These are phyloP conservation scores for Rhododendron henanense DNA, from an alignment of 148 eudicot species.

Conservation along the genomic window DNA sequence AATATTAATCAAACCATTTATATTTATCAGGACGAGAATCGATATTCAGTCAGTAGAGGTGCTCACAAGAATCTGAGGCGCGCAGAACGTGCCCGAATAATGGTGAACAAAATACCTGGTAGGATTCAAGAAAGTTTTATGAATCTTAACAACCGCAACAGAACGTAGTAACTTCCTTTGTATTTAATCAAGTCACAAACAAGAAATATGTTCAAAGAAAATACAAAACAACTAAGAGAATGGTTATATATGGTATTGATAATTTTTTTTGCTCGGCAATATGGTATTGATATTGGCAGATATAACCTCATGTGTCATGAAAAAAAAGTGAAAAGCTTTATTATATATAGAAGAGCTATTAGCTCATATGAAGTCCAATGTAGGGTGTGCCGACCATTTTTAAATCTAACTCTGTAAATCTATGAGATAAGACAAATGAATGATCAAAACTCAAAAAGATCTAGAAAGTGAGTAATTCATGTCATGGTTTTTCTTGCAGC, in stretches of 20 bases:
- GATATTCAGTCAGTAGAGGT: conserved; percentile 94
- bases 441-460: background rate
- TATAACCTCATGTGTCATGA: background rate
- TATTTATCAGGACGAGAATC: conserved; percentile 76
- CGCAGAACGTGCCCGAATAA: conserved; percentile 85
- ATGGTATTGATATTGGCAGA: background rate
- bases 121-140: conserved; percentile 2
- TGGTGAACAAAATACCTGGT: conserved; percentile 93
- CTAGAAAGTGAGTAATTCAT: conserved; percentile 12
- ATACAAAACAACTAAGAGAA: background rate
- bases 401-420: background rate
- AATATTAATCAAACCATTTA: conserved; percentile 5
- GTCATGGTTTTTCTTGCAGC: conserved; percentile 44
- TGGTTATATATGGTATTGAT: background rate
- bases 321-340: background rate
- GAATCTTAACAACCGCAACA: background rate
- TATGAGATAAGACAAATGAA: background rate
- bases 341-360: background rate
- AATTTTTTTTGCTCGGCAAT: no score
- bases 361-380: background rate
- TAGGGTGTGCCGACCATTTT: background rate
- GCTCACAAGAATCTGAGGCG: conserved; percentile 91
- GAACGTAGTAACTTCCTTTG: background rate
- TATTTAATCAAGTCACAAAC: background rate
- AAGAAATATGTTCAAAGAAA: background rate